Conservation (phyloP, 139 green algal species). For the Picochlorum sp. region DNA sequence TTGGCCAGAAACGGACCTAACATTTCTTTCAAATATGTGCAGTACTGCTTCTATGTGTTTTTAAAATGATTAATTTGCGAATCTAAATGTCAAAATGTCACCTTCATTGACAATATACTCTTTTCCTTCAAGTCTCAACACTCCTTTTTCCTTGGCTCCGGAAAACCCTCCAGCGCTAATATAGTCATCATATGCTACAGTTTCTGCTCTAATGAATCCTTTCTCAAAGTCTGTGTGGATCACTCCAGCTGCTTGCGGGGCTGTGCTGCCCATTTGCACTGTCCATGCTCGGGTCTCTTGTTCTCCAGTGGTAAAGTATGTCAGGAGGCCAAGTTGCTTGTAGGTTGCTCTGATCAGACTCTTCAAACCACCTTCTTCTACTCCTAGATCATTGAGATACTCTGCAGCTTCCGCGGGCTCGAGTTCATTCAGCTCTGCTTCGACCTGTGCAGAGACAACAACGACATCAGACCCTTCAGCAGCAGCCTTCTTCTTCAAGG, state of each 20-base stretch:
- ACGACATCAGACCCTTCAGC: slow-evolving; percentile 65
- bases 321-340: slow-evolving; percentile 79
- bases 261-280: slow-evolving; percentile 71
- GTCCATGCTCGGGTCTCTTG: slow-evolving; percentile 94
- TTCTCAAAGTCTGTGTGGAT: slow-evolving; percentile 94
- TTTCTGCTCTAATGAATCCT: slow-evolving; percentile 92
- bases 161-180: slow-evolving; percentile 45
- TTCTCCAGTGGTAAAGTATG: slow-evolving; percentile 96
- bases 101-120: slow-evolving; percentile 94
- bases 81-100: slow-evolving; percentile 78
- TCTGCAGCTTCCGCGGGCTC: slow-evolving; percentile 73
- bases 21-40: slow-evolving; percentile 8
- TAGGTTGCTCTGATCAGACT: slow-evolving; percentile 65
- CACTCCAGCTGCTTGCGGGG: slow-evolving; percentile 81
- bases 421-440: slow-evolving; percentile 89
- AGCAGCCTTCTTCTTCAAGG: slow-evolving; percentile 50
- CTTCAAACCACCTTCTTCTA: slow-evolving; percentile 70
- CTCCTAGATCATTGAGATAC: slow-evolving; percentile 80
- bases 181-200: slow-evolving; percentile 71
- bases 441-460: slow-evolving; percentile 73
- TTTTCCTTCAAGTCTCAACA: slow-evolving; percentile 88
- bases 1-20: slow-evolving; percentile 29
- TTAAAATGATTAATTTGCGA: slow-evolving; percentile 6
- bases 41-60: background rate
- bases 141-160: slow-evolving; percentile 64